Evolutionary conservation across 768 basidiomycete genomes (phyloP).

Genomic region (Pisolithus microcarpus): DNA sequence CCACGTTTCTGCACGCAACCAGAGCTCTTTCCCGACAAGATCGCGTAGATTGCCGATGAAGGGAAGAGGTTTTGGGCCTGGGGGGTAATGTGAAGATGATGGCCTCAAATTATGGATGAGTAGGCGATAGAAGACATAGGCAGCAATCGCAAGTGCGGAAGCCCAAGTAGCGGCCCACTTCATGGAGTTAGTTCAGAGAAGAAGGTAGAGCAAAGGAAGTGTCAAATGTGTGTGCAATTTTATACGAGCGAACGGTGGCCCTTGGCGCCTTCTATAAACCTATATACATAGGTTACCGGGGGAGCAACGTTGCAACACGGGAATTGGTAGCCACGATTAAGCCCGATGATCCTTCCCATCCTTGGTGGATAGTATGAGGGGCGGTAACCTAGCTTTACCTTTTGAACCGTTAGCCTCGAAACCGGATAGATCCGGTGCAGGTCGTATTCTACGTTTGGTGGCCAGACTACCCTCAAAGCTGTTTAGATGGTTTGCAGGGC

Average conservation of each 20-base stretch:
- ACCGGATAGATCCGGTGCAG: too few species aligned
- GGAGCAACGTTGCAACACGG: not conserved
- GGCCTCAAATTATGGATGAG: constrained; percentile 6
- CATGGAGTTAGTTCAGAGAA: not conserved
- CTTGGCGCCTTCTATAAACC: not conserved
- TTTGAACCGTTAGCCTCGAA: too few species aligned
- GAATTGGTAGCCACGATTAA: not conserved
- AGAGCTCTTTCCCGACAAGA: constrained; percentile 53
- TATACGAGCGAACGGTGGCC: not conserved
- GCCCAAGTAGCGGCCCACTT: constrained; percentile 6
- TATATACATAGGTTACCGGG: not conserved
- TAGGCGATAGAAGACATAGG: constrained; percentile 13
- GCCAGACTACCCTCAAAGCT: too few species aligned
- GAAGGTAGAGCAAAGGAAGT: not conserved
- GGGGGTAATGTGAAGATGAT: constrained; percentile 39
- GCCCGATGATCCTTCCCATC: too few species aligned
- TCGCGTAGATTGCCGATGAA: constrained; percentile 59
- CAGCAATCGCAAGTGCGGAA: constrained; percentile 16
- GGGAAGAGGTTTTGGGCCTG: constrained; percentile 62
- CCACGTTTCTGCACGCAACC: constrained; percentile 58
- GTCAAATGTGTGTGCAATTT: not conserved
- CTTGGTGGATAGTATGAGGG: too few species aligned
- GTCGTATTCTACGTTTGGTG: too few species aligned
- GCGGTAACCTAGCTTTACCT: too few species aligned
- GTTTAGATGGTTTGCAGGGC: too few species aligned